Conservation (phyloP, 108 stramenopile species). For the Nitzschia inconspicua region DNA sequence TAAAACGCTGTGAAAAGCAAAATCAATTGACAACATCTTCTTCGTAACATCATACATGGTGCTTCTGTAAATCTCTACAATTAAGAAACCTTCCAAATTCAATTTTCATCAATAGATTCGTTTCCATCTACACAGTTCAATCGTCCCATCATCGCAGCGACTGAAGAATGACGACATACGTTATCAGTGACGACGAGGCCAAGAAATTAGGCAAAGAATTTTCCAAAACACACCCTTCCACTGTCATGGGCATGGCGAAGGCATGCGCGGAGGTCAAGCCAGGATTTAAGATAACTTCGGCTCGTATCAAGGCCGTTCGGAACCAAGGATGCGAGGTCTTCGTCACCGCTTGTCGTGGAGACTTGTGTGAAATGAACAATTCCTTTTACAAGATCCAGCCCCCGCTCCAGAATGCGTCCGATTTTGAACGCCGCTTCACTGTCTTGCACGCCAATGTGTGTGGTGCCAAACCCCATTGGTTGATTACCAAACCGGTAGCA, state of each 20-base stretch:
- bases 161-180: no score
- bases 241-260: slow-evolving; percentile 19
- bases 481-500: slow-evolving; percentile 30
- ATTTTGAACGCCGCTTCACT: slow-evolving; percentile 10
- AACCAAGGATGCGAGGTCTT: slow-evolving; percentile 23
- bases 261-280: not conserved
- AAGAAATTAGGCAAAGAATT: slow-evolving; percentile 13
- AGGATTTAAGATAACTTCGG: slow-evolving; percentile 19
- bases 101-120: no score
- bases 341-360: slow-evolving; percentile 23
- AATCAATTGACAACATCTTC: no score
- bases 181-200: slow-evolving; percentile 1
- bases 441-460: slow-evolving; percentile 23
- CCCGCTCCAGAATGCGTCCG: slow-evolving; percentile 8
- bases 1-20: no score
- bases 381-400: slow-evolving; percentile 25
- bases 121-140: no score
- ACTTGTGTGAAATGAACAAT: slow-evolving; percentile 26
- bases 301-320: slow-evolving; percentile 13
- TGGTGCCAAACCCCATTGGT: slow-evolving; percentile 30
- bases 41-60: no score
- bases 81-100: no score
- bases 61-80: no score
- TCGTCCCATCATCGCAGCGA: no score
- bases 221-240: slow-evolving; percentile 1